Evolutionary conservation across 441 rosid species (phyloP).

Genomic region (Adansonia madagascariensis): DNA sequence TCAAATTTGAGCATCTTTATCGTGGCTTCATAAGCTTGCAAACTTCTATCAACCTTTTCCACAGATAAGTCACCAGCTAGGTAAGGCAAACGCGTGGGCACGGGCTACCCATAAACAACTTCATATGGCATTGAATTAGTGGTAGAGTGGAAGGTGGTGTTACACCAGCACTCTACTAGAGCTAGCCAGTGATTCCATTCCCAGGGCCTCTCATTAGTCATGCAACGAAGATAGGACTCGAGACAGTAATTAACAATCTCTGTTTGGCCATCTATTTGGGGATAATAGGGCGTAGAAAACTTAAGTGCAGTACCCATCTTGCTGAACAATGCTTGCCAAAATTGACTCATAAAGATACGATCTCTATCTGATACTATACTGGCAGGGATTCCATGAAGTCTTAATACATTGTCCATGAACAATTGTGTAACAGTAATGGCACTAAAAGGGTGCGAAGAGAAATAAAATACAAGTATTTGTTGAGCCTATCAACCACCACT

Average conservation of each 20-base stretch:
- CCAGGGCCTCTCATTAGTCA: not conserved
- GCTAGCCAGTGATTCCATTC: not conserved
- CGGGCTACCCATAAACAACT: too few species aligned
- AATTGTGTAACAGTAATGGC: not conserved
- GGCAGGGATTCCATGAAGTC: too few species aligned
- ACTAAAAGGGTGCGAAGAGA: not conserved
- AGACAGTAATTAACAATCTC: not conserved
- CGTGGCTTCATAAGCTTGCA: too few species aligned
- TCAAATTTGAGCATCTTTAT: too few species aligned
- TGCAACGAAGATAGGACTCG: not conserved
- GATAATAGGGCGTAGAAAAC: not conserved
- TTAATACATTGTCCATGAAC: too few species aligned
- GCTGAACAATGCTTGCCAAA: not conserved
- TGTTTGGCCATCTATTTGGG: not conserved
- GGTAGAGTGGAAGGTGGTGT: too few species aligned
- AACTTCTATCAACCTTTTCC: too few species aligned
- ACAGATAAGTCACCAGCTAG: too few species aligned
- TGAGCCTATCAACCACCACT: not conserved
- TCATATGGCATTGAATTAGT: too few species aligned
- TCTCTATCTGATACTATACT: too few species aligned
- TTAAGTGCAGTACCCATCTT: not conserved
- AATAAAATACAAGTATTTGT: not conserved
- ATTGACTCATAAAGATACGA: too few species aligned
- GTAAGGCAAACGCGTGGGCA: too few species aligned
- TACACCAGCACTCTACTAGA: not conserved